A percentile compares a stretch with the other conserved stretches of the same genome.
phyloP scores from a whole-genome alignment of 148 eudicot species.

The Fagopyrum esculentum region DNA sequence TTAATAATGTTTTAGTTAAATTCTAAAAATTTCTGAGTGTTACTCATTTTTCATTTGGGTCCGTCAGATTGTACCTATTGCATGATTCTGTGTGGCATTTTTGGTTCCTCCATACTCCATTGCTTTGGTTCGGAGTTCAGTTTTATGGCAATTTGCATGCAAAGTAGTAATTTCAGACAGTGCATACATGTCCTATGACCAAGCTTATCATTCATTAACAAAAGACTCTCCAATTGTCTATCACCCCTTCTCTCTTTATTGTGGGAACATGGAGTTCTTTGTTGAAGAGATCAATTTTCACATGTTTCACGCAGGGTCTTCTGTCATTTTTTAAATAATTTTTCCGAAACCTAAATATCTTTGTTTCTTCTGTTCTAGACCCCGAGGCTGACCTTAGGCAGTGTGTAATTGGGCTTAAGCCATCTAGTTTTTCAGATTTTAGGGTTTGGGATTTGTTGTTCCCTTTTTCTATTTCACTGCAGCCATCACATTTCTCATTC shows the following conservation, averaged over 20 bases:
- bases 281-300: background rate
- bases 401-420: background rate
- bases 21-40: background rate
- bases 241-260: background rate
- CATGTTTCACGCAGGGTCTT: background rate
- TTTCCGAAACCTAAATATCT: background rate
- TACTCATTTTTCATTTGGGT: background rate
- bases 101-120: background rate
- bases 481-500: background rate
- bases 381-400: background rate
- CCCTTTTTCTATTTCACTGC: background rate
- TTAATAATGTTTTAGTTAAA: background rate
- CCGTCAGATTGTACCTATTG: background rate
- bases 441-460: background rate
- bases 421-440: background rate
- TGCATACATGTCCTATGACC: too few species aligned
- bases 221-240: background rate
- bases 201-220: background rate
- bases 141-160: background rate
- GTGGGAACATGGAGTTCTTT: background rate
- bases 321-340: background rate
- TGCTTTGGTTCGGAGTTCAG: background rate
- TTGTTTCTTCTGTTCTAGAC: background rate
- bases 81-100: background rate
- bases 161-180: background rate